phyloP scores from a whole-genome alignment of 2,329 filamentous ascomycete species.

The Pseudogymnoascus sp. region DNA sequence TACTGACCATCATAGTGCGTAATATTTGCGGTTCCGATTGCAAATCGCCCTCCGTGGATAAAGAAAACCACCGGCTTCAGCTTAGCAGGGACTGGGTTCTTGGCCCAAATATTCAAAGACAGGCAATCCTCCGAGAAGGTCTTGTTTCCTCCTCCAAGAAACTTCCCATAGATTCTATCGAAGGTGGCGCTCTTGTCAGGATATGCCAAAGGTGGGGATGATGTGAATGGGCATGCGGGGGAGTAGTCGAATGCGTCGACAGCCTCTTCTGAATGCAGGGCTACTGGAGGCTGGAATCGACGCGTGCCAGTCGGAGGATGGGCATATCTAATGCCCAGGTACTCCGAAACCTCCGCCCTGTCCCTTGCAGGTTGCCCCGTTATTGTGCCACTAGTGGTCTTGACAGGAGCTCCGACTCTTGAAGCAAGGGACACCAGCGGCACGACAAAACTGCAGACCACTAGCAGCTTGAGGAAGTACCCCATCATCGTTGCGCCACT shows the following conservation, averaged over 20 bases:
- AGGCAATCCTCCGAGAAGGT: conserved; percentile 32
- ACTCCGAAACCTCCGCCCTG: conserved; percentile 11
- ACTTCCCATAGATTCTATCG: conserved; percentile 12
- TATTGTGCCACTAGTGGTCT: conserved; percentile 11
- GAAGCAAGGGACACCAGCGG: neutral
- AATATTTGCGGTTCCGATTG: conserved; percentile 32
- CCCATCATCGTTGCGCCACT: neutral
- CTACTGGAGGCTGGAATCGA: conserved; percentile 9
- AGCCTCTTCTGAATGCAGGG: neutral
- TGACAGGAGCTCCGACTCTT: neutral
- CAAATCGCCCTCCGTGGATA: conserved; percentile 38
- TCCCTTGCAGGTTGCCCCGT: conserved; percentile 9
- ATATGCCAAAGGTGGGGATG: conserved; percentile 8
- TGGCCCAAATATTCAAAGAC: conserved; percentile 34
- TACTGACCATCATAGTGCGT: conserved; percentile 37
- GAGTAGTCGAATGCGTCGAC: neutral
- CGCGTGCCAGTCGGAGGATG: conserved; percentile 8
- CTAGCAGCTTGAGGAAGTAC: neutral
- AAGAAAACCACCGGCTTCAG: conserved; percentile 40
- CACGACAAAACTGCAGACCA: neutral
- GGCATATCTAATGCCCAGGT: conserved; percentile 13
- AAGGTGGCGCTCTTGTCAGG: conserved; percentile 14
- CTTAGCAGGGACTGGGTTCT: conserved; percentile 25
- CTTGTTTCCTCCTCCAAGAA: conserved; percentile 13
- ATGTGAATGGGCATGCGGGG: neutral